Evolutionary conservation across 2,329 filamentous ascomycete species (phyloP).

Genomic region (Emergomyces orientalis): DNA sequence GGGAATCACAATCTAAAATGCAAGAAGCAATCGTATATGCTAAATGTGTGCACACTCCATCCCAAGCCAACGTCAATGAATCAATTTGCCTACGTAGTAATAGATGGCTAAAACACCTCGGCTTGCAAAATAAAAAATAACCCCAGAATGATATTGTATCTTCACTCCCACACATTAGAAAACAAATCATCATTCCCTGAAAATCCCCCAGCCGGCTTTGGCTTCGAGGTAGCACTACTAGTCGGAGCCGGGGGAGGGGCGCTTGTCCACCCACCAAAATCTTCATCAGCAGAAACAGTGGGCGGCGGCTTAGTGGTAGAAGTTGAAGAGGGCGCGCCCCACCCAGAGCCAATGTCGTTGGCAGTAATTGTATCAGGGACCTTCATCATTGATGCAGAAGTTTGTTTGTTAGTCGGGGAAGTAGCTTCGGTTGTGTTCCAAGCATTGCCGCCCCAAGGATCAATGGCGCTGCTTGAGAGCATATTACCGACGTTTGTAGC

Average conservation of each 20-base stretch:
- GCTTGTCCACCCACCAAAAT: constrained; percentile 92
- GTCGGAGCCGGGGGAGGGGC: constrained; percentile 45
- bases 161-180: constrained; percentile 85
- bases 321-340: constrained; percentile 40
- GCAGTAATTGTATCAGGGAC: constrained; percentile 41
- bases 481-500: constrained; percentile 37
- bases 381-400: constrained; percentile 32
- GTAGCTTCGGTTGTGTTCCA: constrained; percentile 62
- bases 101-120: neutral
- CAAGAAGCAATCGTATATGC: neutral
- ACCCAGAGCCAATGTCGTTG: constrained; percentile 59
- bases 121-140: neutral
- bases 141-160: neutral
- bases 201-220: constrained; percentile 44
- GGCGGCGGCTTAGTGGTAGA: constrained; percentile 39
- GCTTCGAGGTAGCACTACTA: constrained; percentile 30
- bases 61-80: neutral
- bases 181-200: constrained; percentile 72
- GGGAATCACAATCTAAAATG: neutral
- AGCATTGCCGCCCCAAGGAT: constrained; percentile 80
- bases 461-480: constrained; percentile 39
- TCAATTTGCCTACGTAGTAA: neutral
- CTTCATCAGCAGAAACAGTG: constrained; percentile 77
- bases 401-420: constrained; percentile 34
- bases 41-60: neutral